These are phyloP conservation scores for Apiosordaria backusii DNA, from an alignment of 495 filamentous ascomycete species.

Conservation along the genomic window DNA sequence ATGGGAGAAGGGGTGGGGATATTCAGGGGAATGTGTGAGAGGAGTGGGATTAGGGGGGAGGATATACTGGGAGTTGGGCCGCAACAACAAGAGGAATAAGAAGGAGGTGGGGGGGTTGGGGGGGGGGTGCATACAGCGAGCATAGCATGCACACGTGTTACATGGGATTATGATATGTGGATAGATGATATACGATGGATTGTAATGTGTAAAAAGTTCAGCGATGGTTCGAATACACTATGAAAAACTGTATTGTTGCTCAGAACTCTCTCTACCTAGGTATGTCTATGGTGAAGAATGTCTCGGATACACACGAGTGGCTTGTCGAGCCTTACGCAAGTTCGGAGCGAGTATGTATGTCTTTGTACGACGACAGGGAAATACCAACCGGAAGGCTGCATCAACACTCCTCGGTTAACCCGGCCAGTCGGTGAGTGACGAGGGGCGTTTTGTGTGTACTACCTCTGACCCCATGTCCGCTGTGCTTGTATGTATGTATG, in stretches of 20 bases:
- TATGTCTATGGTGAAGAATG: neutral
- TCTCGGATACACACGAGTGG: neutral
- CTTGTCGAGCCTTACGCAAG: neutral
- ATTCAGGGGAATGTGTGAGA: constrained; percentile 89
- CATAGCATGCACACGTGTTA: too few species aligned
- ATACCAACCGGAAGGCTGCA: neutral
- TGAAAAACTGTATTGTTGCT: too few species aligned
- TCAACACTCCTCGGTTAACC: neutral
- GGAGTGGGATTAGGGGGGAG: constrained; percentile 74
- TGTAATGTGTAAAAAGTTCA: neutral
- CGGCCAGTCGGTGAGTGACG: too few species aligned
- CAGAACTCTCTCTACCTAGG: too few species aligned
- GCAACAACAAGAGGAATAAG: neutral
- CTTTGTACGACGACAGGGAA: neutral
- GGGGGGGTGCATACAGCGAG: too few species aligned
- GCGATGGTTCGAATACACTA: neutral
- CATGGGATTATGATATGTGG: too few species aligned
- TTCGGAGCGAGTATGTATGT: neutral
- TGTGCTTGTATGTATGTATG: neutral
- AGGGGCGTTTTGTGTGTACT: neutral
- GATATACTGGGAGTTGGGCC: constrained; percentile 51
- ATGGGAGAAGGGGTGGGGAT: constrained; percentile 57
- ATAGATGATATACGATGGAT: neutral
- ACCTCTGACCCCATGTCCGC: neutral
- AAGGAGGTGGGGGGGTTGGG: too few species aligned